These are phyloP conservation scores for Dioszegia aurantiaca DNA, from an alignment of 768 basidiomycete species.

Conservation along the genomic window DNA sequence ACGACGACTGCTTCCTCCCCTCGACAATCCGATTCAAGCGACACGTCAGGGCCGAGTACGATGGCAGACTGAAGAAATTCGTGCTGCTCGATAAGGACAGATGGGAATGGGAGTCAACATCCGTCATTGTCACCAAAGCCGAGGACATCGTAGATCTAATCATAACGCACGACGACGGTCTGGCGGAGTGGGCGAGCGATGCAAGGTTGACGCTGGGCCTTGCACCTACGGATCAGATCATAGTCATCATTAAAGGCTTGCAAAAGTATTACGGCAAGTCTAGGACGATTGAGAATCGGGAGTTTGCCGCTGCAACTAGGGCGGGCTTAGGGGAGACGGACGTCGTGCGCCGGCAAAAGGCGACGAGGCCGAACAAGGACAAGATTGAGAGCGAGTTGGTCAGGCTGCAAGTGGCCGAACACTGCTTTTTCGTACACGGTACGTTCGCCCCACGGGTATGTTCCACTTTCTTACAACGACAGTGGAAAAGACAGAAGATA, in stretches of 20 bases:
- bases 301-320: conserved; percentile 37
- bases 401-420: conserved; percentile 41
- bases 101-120: conserved; percentile 40
- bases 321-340: conserved; percentile 26
- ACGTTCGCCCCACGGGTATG: conserved; percentile 4
- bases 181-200: conserved; percentile 31
- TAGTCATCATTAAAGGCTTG: conserved; percentile 48
- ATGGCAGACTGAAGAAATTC: conserved; percentile 29
- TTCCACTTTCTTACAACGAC: conserved; percentile 1
- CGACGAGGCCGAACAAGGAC: conserved; percentile 25
- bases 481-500: conserved; percentile 50
- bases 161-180: conserved; percentile 6
- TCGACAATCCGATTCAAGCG: conserved; percentile 44
- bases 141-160: conserved; percentile 41
- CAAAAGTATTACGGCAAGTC: conserved; percentile 40
- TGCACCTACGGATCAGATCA: conserved; percentile 22
- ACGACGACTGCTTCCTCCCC: conserved; percentile 22
- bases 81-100: conserved; percentile 26
- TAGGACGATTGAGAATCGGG: conserved; percentile 35
- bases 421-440: conserved; percentile 48
- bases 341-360: neutral
- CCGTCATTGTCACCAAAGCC: conserved; percentile 40
- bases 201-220: conserved; percentile 26
- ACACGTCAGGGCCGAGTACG: conserved; percentile 39
- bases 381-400: conserved; percentile 45